Evolutionary conservation across 2,329 filamentous ascomycete genomes (phyloP).

Genomic region (Fusarium sp.): DNA sequence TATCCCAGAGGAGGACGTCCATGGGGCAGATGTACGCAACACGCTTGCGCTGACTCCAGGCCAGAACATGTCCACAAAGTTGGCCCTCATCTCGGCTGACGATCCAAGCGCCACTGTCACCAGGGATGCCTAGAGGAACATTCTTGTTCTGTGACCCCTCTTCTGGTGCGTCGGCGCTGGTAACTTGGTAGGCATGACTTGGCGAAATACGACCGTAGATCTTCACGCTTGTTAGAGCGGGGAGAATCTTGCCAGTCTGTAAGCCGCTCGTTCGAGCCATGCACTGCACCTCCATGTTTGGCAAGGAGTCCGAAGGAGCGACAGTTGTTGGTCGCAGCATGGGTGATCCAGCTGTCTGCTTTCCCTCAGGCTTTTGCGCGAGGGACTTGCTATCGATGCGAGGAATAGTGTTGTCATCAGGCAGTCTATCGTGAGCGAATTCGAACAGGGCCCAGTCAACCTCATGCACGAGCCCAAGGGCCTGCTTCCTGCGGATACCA

Average conservation of each 20-base stretch:
- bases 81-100: slow-evolving; percentile 81
- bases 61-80: slow-evolving; percentile 89
- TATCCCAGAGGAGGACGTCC: slow-evolving; percentile 88
- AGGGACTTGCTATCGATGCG: slow-evolving; percentile 27
- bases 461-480: slow-evolving; percentile 81
- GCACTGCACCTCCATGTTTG: slow-evolving; percentile 84
- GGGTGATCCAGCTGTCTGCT: slow-evolving; percentile 44
- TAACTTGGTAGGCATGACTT: slow-evolving; percentile 74
- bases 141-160: slow-evolving; percentile 32
- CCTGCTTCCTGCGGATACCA: slow-evolving; percentile 81
- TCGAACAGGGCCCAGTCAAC: slow-evolving; percentile 96
- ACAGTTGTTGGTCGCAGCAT: slow-evolving; percentile 66
- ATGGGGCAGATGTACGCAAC: slow-evolving; percentile 95
- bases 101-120: slow-evolving; percentile 94
- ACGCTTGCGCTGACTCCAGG: slow-evolving; percentile 82
- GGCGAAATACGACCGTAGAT: slow-evolving; percentile 86
- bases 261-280: slow-evolving; percentile 88
- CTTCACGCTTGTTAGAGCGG: slow-evolving; percentile 84
- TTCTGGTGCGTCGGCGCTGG: slow-evolving; percentile 49
- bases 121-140: slow-evolving; percentile 73
- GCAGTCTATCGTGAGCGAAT: slow-evolving; percentile 76
- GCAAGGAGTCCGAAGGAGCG: slow-evolving; percentile 69
- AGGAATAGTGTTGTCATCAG: slow-evolving; percentile 77
- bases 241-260: slow-evolving; percentile 80
- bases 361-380: slow-evolving; percentile 9